A percentile compares a stretch with the other conserved stretches of the same genome.
phyloP scores from a whole-genome alignment of 1,139 yeast species.

The Nadsonia commutata region DNA sequence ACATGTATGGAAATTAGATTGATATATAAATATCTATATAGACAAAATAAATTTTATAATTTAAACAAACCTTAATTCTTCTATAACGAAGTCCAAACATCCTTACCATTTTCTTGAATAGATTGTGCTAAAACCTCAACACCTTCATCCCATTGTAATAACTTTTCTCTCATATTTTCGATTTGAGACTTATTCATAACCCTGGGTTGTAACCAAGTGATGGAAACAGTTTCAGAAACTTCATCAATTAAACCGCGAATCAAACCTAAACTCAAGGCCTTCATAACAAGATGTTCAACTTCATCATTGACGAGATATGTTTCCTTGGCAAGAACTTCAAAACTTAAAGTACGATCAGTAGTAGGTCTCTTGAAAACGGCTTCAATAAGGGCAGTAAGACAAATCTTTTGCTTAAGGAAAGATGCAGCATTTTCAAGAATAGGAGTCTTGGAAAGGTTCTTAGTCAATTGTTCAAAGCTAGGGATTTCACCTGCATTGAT shows the following conservation, averaged over 20 bases:
- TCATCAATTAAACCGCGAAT: constrained; percentile 83
- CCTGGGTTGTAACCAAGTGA: constrained; percentile 93
- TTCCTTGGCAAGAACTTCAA: constrained; percentile 62
- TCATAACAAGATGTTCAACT: constrained; percentile 84
- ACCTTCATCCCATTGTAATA: constrained; percentile 62
- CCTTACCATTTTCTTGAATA: constrained; percentile 43
- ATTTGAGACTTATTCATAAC: constrained; percentile 75
- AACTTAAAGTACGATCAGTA: constrained; percentile 57
- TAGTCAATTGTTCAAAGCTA: constrained; percentile 39
- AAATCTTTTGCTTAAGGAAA: constrained; percentile 77
- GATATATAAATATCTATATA: not conserved
- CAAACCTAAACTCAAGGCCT: constrained; percentile 71
- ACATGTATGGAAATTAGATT: too few species aligned
- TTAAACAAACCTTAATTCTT: too few species aligned
- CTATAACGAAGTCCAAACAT: constrained; percentile 46
- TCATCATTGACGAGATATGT: constrained; percentile 51
- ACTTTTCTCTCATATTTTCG: constrained; percentile 54
- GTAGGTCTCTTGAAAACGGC: constrained; percentile 68
- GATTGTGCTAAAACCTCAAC: constrained; percentile 51
- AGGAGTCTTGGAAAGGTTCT: constrained; percentile 35
- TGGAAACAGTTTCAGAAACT: constrained; percentile 59
- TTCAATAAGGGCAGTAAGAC: constrained; percentile 84
- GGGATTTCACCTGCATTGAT: constrained; percentile 68
- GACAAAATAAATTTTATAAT: too few species aligned
- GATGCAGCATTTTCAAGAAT: constrained; percentile 44